phyloP scores from a whole-genome alignment of 768 basidiomycete genomes.

The Lentinus brumalis region DNA sequence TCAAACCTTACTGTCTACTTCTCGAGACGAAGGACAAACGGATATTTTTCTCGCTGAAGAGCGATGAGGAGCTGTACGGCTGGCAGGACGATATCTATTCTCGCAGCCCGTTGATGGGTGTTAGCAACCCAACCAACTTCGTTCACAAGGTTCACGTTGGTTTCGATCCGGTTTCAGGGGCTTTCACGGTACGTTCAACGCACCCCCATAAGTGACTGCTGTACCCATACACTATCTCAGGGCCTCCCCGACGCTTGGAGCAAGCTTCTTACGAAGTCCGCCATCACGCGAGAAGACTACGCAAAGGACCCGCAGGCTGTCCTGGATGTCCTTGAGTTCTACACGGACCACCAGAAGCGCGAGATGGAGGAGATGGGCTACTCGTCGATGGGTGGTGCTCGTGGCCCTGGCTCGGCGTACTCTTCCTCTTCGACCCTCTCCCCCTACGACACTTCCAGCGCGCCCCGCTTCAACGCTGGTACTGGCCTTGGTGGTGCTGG shows the following conservation, averaged over 20 bases:
- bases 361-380: conserved; percentile 69
- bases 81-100: conserved; percentile 98
- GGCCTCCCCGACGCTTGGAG: conserved; percentile 98
- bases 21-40: conserved; percentile 85
- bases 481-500: conserved; percentile 82
- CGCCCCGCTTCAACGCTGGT: conserved; percentile 86
- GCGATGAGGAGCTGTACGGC: conserved; percentile 94
- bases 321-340: conserved; percentile 96
- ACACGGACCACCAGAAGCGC: conserved; percentile 97
- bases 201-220: not conserved
- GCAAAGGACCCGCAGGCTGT: conserved; percentile 97
- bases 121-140: conserved; percentile 94
- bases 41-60: conserved; percentile 81
- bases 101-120: conserved; percentile 89
- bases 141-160: conserved; percentile 99
- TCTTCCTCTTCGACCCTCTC: conserved; percentile 29
- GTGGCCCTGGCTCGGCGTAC: conserved; percentile 35
- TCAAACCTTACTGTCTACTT: conserved; percentile 92
- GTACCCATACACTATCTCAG: conserved; percentile 38
- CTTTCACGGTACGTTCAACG: conserved; percentile 78
- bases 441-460: conserved; percentile 41
- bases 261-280: conserved; percentile 93
- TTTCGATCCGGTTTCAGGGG: conserved; percentile 91
- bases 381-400: conserved; percentile 27
- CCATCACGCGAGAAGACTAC: conserved; percentile 97